A percentile compares a stretch with the other conserved stretches of the same genome.
phyloP scores from a whole-genome alignment of 139 green algal genomes.

The Tetradesmus lagerheimii region DNA sequence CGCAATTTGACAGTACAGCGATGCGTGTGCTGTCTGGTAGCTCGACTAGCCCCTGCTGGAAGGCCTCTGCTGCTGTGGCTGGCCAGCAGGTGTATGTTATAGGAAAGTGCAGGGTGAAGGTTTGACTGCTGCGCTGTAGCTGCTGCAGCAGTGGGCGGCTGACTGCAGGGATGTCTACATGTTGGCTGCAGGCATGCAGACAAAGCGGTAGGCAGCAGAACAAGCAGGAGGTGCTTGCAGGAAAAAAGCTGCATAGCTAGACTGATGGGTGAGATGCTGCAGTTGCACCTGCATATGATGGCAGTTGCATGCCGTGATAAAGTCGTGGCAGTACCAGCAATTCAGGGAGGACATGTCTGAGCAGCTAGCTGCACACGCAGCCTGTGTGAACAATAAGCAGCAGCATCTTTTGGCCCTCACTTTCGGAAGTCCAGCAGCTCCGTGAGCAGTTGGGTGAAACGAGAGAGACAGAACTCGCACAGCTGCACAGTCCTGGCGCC shows the following conservation, averaged over 20 bases:
- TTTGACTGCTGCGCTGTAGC: slow-evolving; percentile 29
- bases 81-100: slow-evolving; percentile 67
- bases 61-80: slow-evolving; percentile 26
- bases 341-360: not conserved
- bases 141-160: slow-evolving; percentile 4
- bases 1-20: slow-evolving; percentile 59
- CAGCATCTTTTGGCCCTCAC: slow-evolving; percentile 52
- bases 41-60: slow-evolving; percentile 48
- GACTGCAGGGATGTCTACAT: slow-evolving; percentile 8
- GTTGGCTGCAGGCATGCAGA: not conserved
- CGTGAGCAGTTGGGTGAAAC: slow-evolving; percentile 51
- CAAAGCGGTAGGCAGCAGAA: not conserved
- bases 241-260: not conserved
- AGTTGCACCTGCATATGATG: not conserved
- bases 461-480: slow-evolving; percentile 65
- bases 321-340: not conserved
- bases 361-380: not conserved
- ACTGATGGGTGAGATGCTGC: not conserved
- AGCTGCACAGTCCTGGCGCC: slow-evolving; percentile 62
- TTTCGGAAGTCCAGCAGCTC: slow-evolving; percentile 75
- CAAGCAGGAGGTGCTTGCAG: not conserved
- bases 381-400: not conserved
- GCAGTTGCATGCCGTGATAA: not conserved
- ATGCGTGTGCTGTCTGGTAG: slow-evolving; percentile 56
- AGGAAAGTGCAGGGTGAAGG: slow-evolving; percentile 57